These are phyloP conservation scores for Trametes cingulata DNA, from an alignment of 768 basidiomycete genomes.

Conservation along the genomic window DNA sequence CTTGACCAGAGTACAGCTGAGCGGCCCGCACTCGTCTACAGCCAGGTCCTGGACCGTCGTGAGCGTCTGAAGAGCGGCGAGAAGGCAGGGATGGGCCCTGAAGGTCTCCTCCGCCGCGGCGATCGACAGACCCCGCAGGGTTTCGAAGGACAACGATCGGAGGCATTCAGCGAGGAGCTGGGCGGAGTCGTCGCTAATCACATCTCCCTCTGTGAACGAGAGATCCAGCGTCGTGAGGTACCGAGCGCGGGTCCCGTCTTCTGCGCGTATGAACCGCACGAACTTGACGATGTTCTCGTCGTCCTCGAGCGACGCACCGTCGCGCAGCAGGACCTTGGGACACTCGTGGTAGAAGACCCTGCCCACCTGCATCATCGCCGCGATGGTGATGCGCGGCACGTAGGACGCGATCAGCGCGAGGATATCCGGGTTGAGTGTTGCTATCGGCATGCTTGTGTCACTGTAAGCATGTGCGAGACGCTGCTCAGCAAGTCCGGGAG, in stretches of 20 bases:
- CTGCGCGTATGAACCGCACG: not conserved
- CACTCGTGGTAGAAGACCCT: slow-evolving; percentile 4
- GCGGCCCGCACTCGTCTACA: not conserved
- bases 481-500: too few relatives aligned
- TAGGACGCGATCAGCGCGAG: not conserved
- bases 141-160: not conserved
- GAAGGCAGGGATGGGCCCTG: not conserved
- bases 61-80: not conserved
- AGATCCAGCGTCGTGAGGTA: not conserved
- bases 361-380: not conserved
- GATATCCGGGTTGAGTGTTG: not conserved
- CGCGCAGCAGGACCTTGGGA: not conserved
- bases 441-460: not conserved
- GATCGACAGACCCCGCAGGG: not conserved
- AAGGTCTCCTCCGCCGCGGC: not conserved
- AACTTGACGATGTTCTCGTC: not conserved
- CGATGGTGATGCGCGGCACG: not conserved
- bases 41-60: not conserved
- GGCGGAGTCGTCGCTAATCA: not conserved
- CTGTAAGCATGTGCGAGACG: not conserved
- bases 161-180: not conserved
- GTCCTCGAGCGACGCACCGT: not conserved
- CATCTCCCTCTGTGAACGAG: not conserved
- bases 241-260: not conserved
- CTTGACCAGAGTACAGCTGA: not conserved